Base-by-base conservation (phyloP, 2,329 filamentous ascomycete species). In the Acrodontium crateriforme region DNA sequence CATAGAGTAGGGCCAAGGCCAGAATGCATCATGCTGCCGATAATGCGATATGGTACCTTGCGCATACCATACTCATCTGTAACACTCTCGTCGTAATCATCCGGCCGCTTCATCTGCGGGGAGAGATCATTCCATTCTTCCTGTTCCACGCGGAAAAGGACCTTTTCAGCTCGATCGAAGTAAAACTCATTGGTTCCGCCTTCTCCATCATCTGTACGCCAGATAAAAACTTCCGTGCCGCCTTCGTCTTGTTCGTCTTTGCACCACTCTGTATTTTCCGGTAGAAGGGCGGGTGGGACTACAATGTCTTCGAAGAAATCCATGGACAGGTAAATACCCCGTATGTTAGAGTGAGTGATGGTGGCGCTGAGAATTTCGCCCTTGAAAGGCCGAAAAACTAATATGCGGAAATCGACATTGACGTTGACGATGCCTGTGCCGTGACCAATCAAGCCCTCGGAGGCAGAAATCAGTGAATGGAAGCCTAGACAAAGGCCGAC, bases 221-320 rank as follows among this genome's bases (percentile, higher is more conserved):
- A 95, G 20, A 87, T 70, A 77, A 82, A 95, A 3, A 82, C 68
- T 42, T 80, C 71, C 18, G 31, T 32, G 10, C 31, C 44, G 44
- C 42, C 46, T 36, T 44, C 41, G 11, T 41, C 41, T 15, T 32
- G 30, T 36, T 45, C 42, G 11, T 42, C 41, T 16, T 31, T 31
- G 11, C 48, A 42, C 37, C 29, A 40, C 4, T 18, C 23, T 15
- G 75, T 73, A n/a, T 72, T 74, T 16, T 79, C 71, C 20, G 84
- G 79, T 3, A 92, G 65, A 38, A 81, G 72, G 30, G 74, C 68
- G 18, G 70, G 72, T 1, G 82, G 37, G 4, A 95, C 73, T 34
- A 82, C 77, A 17, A 98, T 83, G 38, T 95, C 85, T 43, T 87
- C 80, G 44, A 94, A 98, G 54, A 98, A 98, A 37, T 93, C 82